A percentile compares a stretch with the other conserved stretches of the same genome.
Evolutionary conservation across 768 basidiomycete species (phyloP).

Genomic region (Suillus hirtellus): DNA sequence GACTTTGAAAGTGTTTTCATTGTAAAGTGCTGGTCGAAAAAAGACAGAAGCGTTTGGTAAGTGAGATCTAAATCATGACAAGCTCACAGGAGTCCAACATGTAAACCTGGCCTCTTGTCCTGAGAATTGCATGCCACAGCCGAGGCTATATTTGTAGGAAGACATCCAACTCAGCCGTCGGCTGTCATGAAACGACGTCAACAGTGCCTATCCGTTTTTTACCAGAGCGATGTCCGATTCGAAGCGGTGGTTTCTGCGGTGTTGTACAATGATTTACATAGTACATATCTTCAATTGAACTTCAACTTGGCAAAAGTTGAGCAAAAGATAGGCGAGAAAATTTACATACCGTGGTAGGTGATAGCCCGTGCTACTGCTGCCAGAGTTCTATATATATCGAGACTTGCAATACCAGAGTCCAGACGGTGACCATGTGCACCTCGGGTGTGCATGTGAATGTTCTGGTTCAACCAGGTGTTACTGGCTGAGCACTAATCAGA

Average conservation of each 20-base stretch:
- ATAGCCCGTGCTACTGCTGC: not conserved
- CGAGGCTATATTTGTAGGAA: not conserved
- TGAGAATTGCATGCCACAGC: not conserved
- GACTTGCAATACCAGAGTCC: not conserved
- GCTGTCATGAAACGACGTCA: not conserved
- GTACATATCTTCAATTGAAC: not conserved
- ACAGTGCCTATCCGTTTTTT: not conserved
- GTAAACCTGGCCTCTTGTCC: not conserved
- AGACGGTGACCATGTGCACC: not conserved
- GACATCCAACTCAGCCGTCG: not conserved
- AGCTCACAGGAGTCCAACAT: not conserved
- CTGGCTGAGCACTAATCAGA: not conserved
- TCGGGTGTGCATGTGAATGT: not conserved
- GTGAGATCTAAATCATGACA: not conserved
- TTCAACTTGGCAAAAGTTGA: not conserved
- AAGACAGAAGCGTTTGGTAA: not conserved
- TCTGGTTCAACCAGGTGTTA: not conserved
- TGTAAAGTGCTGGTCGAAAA: not conserved
- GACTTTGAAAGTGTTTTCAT: not conserved
- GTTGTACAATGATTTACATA: not conserved
- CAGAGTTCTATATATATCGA: not conserved
- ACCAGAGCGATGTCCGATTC: not conserved
- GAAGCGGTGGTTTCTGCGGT: not conserved
- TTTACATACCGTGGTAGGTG: not conserved
- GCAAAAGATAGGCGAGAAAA: not conserved